These are phyloP conservation scores for Trichophyton schoenleinii DNA, from an alignment of 2,329 filamentous ascomycete genomes.

Conservation along the genomic window DNA sequence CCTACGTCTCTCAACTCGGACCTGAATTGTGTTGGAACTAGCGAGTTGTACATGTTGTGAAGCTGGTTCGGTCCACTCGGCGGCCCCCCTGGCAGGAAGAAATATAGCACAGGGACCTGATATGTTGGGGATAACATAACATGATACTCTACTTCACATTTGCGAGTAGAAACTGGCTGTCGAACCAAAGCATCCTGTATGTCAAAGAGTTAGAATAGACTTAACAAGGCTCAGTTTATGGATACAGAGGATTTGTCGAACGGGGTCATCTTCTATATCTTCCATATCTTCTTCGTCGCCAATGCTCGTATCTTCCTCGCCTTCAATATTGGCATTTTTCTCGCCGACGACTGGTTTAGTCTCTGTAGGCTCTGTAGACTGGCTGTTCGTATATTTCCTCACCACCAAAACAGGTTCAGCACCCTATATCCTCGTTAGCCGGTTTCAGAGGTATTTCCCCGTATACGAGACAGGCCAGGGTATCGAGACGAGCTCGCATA, in stretches of 20 bases:
- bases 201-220: neutral
- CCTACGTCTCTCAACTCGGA: slow-evolving; percentile 48
- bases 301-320: neutral
- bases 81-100: slow-evolving; percentile 50
- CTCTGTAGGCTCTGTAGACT: neutral
- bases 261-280: slow-evolving; percentile 5
- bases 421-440: slow-evolving; percentile 5
- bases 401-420: slow-evolving; percentile 4
- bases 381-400: neutral
- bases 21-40: slow-evolving; percentile 57
- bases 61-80: slow-evolving; percentile 46
- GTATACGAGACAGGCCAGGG: neutral
- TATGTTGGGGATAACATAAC: slow-evolving; percentile 65
- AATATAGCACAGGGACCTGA: slow-evolving; percentile 63
- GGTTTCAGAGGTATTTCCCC: neutral
- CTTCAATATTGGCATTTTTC: neutral
- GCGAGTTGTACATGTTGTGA: slow-evolving; percentile 44
- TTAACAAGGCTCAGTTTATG: neutral
- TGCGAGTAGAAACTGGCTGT: slow-evolving; percentile 7
- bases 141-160: slow-evolving; percentile 53
- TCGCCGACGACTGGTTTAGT: neutral
- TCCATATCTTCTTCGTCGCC: slow-evolving; percentile 1
- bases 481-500: neutral
- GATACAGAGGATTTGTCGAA: neutral
- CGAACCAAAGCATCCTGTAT: slow-evolving; percentile 8